These are phyloP conservation scores for Edaphochlamys debaryana DNA, from an alignment of 139 green algal genomes.

Conservation along the genomic window DNA sequence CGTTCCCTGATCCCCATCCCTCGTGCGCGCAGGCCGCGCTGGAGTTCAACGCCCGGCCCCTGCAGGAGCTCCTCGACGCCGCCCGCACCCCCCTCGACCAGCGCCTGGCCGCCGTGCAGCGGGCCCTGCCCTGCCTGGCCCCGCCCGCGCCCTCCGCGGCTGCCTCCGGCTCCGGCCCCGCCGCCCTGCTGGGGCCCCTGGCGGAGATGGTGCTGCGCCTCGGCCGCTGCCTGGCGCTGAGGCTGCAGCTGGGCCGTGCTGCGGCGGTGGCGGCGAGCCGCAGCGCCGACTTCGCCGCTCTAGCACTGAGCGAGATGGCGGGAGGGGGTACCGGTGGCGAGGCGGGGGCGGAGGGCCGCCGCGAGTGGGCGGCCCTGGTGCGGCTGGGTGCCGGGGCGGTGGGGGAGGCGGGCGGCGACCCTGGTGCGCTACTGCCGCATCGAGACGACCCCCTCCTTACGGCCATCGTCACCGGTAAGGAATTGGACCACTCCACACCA, in stretches of 20 bases:
- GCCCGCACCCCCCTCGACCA: neutral
- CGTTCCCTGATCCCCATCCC: neutral
- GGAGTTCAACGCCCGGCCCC: neutral
- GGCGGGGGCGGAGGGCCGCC: neutral
- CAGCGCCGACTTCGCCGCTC: neutral
- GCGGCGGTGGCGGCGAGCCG: neutral
- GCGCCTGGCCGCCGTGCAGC: neutral
- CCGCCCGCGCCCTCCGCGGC: neutral
- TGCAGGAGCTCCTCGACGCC: constrained; percentile 17
- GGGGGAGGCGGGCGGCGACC: neutral
- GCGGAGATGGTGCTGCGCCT: constrained; percentile 1
- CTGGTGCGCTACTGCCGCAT: neutral
- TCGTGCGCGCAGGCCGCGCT: neutral
- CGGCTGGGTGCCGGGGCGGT: neutral
- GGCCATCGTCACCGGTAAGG: neutral
- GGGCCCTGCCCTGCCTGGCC: neutral
- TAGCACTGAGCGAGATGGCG: constrained; percentile 27
- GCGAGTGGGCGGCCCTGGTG: constrained; percentile 11
- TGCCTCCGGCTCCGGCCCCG: neutral
- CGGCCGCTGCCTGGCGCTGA: constrained; percentile 19
- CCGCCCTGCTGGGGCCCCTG: neutral
- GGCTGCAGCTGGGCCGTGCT: constrained; percentile 27
- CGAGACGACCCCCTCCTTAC: constrained; percentile 3
- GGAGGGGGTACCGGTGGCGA: neutral
- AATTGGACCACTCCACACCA: too few relatives aligned